Evolutionary conservation across 2,329 filamentous ascomycete genomes (phyloP), one percentile per base, ranked within the genome.

Genomic region (Neophaeococcomyces aloes): DNA sequence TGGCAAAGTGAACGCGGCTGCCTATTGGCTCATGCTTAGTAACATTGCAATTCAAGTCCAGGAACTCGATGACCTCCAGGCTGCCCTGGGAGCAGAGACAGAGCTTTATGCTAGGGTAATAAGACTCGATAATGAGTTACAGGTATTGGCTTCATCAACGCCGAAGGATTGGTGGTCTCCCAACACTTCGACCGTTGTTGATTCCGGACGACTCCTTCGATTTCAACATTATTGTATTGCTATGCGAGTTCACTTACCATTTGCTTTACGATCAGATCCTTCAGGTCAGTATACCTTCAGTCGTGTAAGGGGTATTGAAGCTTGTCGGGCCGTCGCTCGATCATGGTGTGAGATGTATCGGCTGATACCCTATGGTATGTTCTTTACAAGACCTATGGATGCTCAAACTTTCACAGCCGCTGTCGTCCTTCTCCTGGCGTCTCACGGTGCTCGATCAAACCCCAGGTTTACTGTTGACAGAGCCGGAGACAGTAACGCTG

Each of bases 351-450:
- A 10, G 2, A 18, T 50, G 18, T 39, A 46, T 8, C 33, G 35
- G 3, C 5, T 35, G 10, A 27, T 50, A n/a, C 48, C 48, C 10
- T 40, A 35, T 2, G 46, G 48, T 13, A 35, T 48, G 15, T 50
- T 50, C 34, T 29, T 48, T 10, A 36, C 34, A 7, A 43, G 46
- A 15, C 41, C 48, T 17, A 17, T 50, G 29, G 48, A 50, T 29
- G 29, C 48, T 13, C 46, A 46, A 34, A 46, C 43, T n/a, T 40
- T 50, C n/a, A 48, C 46, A 13, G 48, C 46, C 19, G 44, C 40
- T 5, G 40, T 47, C 3, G 43, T 50, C 7, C 38, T 50, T 11
- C 38, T 50, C 17, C 42, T 50, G 5, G 38, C 34, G n/a, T 48
- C 43, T 18, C 36, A 50, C 29, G 45, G 37, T 27, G 36, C 27